A percentile compares a stretch with the other conserved stretches of the same genome.
These are phyloP conservation scores for Lentinula aciculospora DNA, from an alignment of 768 basidiomycete genomes.

Conservation along the genomic window DNA sequence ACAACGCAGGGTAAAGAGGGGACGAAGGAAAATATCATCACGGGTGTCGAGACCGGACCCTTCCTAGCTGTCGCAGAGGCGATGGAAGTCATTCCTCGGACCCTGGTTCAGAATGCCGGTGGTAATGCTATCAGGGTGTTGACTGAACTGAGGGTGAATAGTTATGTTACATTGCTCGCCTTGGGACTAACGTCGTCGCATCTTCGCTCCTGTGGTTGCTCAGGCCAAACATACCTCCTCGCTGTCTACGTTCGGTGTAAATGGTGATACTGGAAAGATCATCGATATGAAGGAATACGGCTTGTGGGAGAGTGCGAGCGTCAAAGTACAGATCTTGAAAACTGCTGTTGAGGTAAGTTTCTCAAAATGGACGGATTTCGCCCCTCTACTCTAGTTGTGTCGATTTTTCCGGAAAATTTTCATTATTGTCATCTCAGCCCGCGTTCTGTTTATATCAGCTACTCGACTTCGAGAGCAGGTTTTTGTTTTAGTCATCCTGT, in stretches of 20 bases:
- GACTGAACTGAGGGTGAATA: conserved; percentile 86
- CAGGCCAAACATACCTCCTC: conserved; percentile 95
- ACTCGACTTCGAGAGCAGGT: too few relatives aligned
- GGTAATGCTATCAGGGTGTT: conserved; percentile 92
- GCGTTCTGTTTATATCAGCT: not conserved
- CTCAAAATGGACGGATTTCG: too few relatives aligned
- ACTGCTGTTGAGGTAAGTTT: conserved; percentile 83
- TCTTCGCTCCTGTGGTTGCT: not conserved
- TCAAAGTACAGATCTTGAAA: conserved; percentile 95
- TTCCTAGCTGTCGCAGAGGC: conserved; percentile 92
- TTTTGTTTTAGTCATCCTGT: too few relatives aligned
- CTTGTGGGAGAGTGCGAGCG: conserved; percentile 91
- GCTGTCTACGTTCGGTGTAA: conserved; percentile 88
- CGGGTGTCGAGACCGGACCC: conserved; percentile 88
- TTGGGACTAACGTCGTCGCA: not conserved
- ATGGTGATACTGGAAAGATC: conserved; percentile 94
- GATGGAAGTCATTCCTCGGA: conserved; percentile 95
- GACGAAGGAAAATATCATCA: conserved; percentile 70
- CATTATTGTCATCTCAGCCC: not conserved
- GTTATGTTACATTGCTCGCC: not conserved
- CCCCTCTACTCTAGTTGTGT: too few relatives aligned
- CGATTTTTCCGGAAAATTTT: not conserved
- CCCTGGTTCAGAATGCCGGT: conserved; percentile 90
- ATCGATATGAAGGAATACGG: conserved; percentile 95
- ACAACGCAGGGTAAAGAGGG: conserved; percentile 16